Evolutionary conservation across 2,329 filamentous ascomycete species (phyloP).

Genomic region (Fusarium miscanthi): DNA sequence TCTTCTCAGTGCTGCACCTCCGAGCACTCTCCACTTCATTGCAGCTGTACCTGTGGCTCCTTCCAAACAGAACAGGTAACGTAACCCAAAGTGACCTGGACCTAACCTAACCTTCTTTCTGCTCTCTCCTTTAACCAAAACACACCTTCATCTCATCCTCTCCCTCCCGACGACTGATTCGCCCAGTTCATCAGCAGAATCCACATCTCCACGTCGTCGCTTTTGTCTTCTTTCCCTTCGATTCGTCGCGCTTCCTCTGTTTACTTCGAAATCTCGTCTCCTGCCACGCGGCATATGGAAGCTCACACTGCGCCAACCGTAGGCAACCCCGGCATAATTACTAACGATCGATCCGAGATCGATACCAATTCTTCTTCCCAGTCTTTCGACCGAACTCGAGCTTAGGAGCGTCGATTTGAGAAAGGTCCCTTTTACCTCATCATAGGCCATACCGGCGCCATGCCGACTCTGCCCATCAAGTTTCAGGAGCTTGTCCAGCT

Average conservation of each 20-base stretch:
- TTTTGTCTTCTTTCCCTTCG: constrained; percentile 28
- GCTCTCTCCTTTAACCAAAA: constrained; percentile 44
- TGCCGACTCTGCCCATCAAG: constrained; percentile 86
- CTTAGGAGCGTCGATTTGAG: constrained; percentile 43
- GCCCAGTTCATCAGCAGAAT: constrained; percentile 44
- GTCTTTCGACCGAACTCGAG: constrained; percentile 30
- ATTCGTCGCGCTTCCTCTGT: constrained; percentile 35
- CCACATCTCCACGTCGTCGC: constrained; percentile 32
- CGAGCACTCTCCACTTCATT: constrained; percentile 10
- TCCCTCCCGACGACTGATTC: constrained; percentile 40
- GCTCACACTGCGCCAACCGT: constrained; percentile 46
- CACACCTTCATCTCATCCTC: constrained; percentile 37
- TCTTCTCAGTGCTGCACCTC: constrained; percentile 16
- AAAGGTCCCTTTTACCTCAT: constrained; percentile 41
- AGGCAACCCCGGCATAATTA: constrained; percentile 42
- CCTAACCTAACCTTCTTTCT: constrained; percentile 21
- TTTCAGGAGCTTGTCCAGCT: constrained; percentile 89
- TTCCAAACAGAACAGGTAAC: constrained; percentile 51
- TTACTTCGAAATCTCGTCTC: constrained; percentile 23
- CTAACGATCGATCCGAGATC: constrained; percentile 42
- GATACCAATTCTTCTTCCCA: constrained; percentile 28
- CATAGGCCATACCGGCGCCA: constrained; percentile 52
- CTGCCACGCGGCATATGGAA: constrained; percentile 54
- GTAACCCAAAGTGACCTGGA: constrained; percentile 44
- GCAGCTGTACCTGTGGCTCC: constrained; percentile 18